Evolutionary conservation across 2,329 filamentous ascomycete genomes (phyloP).

Genomic region (Thermothelomyces thermophilus): DNA sequence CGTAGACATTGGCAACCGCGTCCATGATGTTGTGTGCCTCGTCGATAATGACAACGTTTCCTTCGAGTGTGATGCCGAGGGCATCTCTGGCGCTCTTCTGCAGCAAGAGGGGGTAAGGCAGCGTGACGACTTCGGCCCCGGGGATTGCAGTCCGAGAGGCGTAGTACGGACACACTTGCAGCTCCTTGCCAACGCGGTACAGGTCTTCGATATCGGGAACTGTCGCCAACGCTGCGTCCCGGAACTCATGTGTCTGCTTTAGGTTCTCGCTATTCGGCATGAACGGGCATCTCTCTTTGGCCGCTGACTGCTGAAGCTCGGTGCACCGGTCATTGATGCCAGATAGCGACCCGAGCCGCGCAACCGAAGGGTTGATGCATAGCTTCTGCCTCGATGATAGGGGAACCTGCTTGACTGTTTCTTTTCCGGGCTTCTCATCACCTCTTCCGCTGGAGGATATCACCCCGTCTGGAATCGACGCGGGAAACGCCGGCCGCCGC

Average conservation of each 20-base stretch:
- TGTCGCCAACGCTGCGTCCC: conserved; percentile 75
- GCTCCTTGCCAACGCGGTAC: conserved; percentile 64
- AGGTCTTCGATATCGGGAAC: conserved; percentile 93
- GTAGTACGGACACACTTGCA: conserved; percentile 91
- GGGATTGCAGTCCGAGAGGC: conserved; percentile 81
- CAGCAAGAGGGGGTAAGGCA: conserved; percentile 85
- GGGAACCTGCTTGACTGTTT: conserved; percentile 71
- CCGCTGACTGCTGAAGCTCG: conserved; percentile 73
- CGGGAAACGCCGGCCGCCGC: conserved; percentile 67
- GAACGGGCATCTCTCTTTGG: conserved; percentile 64
- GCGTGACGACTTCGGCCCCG: conserved; percentile 78
- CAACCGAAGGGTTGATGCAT: conserved; percentile 84
- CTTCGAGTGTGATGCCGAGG: conserved; percentile 75
- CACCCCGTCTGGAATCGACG: conserved; percentile 52
- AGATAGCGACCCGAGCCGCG: conserved; percentile 60
- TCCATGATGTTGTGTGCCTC: conserved; percentile 98
- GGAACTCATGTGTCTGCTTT: conserved; percentile 67
- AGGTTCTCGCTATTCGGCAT: conserved; percentile 73
- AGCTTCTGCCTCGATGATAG: conserved; percentile 79
- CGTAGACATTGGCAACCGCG: conserved; percentile 81
- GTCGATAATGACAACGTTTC: conserved; percentile 89
- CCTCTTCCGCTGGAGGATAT: neutral
- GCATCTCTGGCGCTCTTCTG: conserved; percentile 85
- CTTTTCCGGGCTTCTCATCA: conserved; percentile 29
- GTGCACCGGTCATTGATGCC: conserved; percentile 92